Conservation (phyloP, 768 basidiomycete genomes). For the Mycena capillaripes region DNA sequence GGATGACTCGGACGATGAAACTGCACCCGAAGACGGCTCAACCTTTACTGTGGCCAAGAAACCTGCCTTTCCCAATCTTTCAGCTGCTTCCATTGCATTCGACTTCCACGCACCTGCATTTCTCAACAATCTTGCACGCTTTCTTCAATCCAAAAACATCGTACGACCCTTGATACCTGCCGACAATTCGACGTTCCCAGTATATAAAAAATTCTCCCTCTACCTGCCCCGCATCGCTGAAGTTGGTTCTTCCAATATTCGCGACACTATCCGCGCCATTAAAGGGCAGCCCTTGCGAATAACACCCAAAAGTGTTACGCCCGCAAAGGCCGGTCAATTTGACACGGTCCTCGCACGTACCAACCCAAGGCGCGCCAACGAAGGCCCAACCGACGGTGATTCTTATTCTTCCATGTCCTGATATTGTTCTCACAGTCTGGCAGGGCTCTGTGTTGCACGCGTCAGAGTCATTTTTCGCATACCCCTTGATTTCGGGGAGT, state of each 20-base stretch:
- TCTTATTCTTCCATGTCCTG: neutral
- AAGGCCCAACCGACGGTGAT: conserved; percentile 30
- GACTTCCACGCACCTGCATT: conserved; percentile 32
- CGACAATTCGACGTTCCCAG: conserved; percentile 25
- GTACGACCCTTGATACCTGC: neutral
- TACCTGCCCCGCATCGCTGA: conserved; percentile 37
- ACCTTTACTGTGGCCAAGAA: conserved; percentile 31
- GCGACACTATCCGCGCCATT: conserved; percentile 37
- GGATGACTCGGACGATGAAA: neutral
- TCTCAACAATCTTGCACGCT: conserved; percentile 8
- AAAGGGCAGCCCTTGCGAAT: neutral
- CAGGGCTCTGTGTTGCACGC: conserved; percentile 43
- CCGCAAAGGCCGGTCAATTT: conserved; percentile 33
- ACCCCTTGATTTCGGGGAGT: conserved; percentile 28
- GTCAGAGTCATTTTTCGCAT: conserved; percentile 45
- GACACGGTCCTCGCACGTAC: conserved; percentile 41
- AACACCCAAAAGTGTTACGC: conserved; percentile 34
- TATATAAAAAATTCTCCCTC: conserved; percentile 39
- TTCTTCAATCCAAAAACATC: conserved; percentile 10
- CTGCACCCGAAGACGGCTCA: neutral
- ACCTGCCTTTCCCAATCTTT: conserved; percentile 15
- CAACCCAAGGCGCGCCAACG: neutral
- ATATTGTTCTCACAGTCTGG: neutral
- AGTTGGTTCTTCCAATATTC: neutral
- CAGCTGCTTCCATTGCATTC: neutral